Evolutionary conservation across 495 filamentous ascomycete genomes (phyloP).

Genomic region (Neurospora sp.): DNA sequence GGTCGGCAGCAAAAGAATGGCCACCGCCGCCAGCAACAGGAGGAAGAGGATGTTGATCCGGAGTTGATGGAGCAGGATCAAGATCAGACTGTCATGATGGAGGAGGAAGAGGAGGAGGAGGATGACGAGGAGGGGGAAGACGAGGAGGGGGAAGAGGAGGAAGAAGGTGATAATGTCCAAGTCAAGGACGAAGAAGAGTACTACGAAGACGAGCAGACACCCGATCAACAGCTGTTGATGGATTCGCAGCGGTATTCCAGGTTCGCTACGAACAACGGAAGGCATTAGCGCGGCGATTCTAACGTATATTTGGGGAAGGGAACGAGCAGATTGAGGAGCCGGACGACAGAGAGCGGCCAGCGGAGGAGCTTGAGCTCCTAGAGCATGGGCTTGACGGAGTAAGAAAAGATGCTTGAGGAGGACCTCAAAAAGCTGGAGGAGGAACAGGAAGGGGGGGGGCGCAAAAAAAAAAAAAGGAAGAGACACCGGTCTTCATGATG

Average conservation of each 20-base stretch:
- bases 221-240: background rate
- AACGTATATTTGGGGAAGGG: background rate
- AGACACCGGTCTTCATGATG: background rate
- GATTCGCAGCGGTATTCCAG: background rate
- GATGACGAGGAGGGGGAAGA: background rate
- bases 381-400: background rate
- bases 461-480: background rate
- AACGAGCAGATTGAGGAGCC: background rate
- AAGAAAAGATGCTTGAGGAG: background rate
- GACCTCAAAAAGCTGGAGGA: background rate
- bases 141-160: background rate
- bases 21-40: background rate
- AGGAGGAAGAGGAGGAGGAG: background rate
- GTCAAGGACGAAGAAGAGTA: conserved; percentile 3
- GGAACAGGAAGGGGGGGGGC: background rate
- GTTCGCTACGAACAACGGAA: background rate
- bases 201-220: background rate
- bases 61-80: background rate
- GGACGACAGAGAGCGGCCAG: background rate
- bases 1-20: background rate
- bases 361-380: background rate
- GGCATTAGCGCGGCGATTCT: background rate
- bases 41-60: background rate
- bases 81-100: background rate
- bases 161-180: background rate